These are phyloP conservation scores for Crithidia acanthocephali DNA, from an alignment of 208 protist genomes.

Conservation along the genomic window DNA sequence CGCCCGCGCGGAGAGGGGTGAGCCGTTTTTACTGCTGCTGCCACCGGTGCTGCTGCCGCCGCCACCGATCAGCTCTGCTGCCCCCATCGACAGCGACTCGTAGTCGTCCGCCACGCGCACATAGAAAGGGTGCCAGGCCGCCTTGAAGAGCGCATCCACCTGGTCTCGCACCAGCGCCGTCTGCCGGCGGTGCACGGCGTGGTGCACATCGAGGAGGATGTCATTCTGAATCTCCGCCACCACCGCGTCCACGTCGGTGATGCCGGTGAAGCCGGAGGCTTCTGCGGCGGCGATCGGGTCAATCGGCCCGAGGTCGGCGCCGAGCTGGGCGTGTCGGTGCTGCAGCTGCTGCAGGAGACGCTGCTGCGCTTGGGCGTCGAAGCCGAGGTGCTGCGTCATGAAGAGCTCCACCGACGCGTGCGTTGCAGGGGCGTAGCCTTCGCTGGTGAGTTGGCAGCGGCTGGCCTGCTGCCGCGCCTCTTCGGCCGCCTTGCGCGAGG, in stretches of 20 bases:
- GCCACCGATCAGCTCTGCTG: conserved; percentile 18
- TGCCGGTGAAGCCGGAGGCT: conserved; percentile 27
- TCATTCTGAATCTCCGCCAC: conserved; percentile 59
- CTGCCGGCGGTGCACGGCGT: conserved; percentile 68
- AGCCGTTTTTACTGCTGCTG: background rate
- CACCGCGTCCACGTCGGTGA: conserved; percentile 58
- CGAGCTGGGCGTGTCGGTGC: conserved; percentile 50
- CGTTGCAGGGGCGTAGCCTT: conserved; percentile 41
- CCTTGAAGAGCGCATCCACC: conserved; percentile 59
- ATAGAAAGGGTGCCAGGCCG: conserved; percentile 65
- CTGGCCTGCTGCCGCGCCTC: conserved; percentile 36
- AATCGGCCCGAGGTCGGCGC: conserved; percentile 35
- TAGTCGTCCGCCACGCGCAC: conserved; percentile 69
- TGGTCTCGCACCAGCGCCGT: conserved; percentile 57
- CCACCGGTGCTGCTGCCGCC: background rate
- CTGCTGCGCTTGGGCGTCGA: conserved; percentile 83
- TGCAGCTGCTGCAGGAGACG: conserved; percentile 80
- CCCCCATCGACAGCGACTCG: conserved; percentile 47
- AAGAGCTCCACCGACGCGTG: conserved; percentile 85
- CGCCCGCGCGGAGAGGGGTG: background rate
- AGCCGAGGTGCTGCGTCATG: conserved; percentile 79
- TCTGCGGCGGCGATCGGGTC: conserved; percentile 28
- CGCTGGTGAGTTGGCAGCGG: conserved; percentile 36
- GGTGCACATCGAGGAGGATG: conserved; percentile 59
- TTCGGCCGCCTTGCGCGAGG: conserved; percentile 53